Evolutionary conservation across 179 eudicot species (phyloP), one percentile per base, ranked within the genome.

Genomic region (Corrigiola litoralis): DNA sequence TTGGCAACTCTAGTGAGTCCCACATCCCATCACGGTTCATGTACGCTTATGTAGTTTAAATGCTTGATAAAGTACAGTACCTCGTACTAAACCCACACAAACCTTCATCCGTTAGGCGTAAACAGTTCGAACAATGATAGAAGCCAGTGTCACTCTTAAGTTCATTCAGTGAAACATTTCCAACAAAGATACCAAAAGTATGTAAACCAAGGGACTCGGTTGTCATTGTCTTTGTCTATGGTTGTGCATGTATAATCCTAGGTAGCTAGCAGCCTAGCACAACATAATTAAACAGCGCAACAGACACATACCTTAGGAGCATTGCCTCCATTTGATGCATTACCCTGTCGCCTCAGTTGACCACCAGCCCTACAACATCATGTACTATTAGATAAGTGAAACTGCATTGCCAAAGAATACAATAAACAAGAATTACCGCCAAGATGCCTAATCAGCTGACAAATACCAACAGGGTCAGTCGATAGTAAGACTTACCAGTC

Each of bases 321-420:
- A 64, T 77, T 79, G 74, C 73, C 72, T 63, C 86, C 84, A 70
- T 69, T 76, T 18, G 76, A 69, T 32, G 74, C 80, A 70, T 70
- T 77, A 68, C 79, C 87, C 51, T 75, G 87, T 64, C 31, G 80
- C 40, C 75, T 70, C 44, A 51, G 34, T 16, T 63, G 56, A 57
- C 65, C 89, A 67, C 73, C 77, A 79, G 63, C 45, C 83, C 99
- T 90, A 89, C 80, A 87, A 70, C 45, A 66, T 31, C 40, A 65
- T 25, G 46, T 34, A 70, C 29, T 9, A 54, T 28, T 40, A 27
- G 33, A 70, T 16, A 68, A 34, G 59, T 75, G 66, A 75, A 70
- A 59, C 65, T 48, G 64, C 53, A 59, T 65, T 23, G 48, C 49
- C 21, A 1, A 34, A 59, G 28, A 28, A 31, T 10, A 20, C 23